Percentiles rank a stretch among this genome's conserved stretches.
phyloP scores from a whole-genome alignment of 2,329 filamentous ascomycete genomes.

The Fusarium nematophilum region DNA sequence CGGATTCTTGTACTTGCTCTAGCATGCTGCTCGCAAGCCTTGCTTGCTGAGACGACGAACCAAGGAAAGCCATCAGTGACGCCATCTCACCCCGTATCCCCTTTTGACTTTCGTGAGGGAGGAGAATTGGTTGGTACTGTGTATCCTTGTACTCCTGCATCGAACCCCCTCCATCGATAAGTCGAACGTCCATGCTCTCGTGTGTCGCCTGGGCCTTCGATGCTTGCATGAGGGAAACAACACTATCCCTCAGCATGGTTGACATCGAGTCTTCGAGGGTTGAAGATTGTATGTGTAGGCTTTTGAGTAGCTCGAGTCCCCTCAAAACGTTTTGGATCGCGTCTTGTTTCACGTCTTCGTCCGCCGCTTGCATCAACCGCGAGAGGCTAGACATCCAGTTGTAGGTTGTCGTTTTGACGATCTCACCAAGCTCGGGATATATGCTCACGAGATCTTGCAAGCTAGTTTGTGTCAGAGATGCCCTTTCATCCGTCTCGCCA shows the following conservation, averaged over 20 bases:
- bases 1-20: constrained; percentile 67
- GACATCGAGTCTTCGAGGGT: constrained; percentile 76
- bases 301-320: constrained; percentile 73
- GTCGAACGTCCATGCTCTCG: constrained; percentile 40
- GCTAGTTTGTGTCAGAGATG: constrained; percentile 56
- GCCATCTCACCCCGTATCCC: constrained; percentile 68
- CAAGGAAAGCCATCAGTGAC: constrained; percentile 67
- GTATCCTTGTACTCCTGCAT: constrained; percentile 17
- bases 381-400: constrained; percentile 86
- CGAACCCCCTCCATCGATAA: constrained; percentile 40
- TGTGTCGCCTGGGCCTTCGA: constrained; percentile 28
- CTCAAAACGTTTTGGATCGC: constrained; percentile 82
- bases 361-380: constrained; percentile 83
- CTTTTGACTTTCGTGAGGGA: constrained; percentile 74
- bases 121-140: constrained; percentile 69
- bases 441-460: constrained; percentile 72
- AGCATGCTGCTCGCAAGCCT: constrained; percentile 74
- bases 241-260: constrained; percentile 78
- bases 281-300: constrained; percentile 71
- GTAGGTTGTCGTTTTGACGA: constrained; percentile 77
- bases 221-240: constrained; percentile 57
- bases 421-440: constrained; percentile 70
- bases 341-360: constrained; percentile 80
- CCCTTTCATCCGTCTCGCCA: constrained; percentile 59
- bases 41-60: constrained; percentile 68